Evolutionary conservation across 163 green algal genomes (phyloP).

Genomic region (Scenedesmus sp.): DNA sequence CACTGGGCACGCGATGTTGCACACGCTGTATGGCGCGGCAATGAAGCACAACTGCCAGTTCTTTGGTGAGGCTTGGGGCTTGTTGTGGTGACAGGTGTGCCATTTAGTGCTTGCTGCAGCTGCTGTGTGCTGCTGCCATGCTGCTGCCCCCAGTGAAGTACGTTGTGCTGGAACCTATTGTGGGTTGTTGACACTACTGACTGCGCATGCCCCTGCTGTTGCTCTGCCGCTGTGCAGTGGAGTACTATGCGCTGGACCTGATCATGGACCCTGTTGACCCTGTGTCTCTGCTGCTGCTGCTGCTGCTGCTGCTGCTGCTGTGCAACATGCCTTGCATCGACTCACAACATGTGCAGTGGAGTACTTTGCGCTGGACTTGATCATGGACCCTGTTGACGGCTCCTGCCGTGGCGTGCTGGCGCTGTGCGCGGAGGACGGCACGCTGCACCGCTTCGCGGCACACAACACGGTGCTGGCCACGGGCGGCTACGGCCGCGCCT

Average conservation of each 20-base stretch:
- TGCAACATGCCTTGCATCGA: not conserved
- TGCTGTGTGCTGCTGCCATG: not conserved
- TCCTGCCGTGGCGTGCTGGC: constrained; percentile 88
- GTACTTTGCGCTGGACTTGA: constrained; percentile 98
- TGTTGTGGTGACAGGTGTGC: not conserved
- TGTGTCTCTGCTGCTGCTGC: too few relatives aligned
- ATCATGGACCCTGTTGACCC: constrained; percentile 90
- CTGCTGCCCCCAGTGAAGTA: too few relatives aligned
- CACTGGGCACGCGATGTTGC: constrained; percentile 98
- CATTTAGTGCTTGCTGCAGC: not conserved
- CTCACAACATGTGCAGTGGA: constrained; percentile 77
- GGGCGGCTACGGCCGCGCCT: constrained; percentile 97
- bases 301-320: not conserved
- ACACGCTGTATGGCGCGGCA: constrained; percentile 96
- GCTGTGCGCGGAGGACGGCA: constrained; percentile 99
- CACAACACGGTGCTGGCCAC: constrained; percentile 97
- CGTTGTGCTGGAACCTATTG: too few relatives aligned
- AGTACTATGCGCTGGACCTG: constrained; percentile 97
- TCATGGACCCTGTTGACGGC: constrained; percentile 95
- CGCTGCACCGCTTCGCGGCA: constrained; percentile 94
- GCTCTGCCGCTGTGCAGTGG: constrained; percentile 69
- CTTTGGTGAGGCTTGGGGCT: constrained; percentile 81
- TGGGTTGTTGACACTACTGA: too few relatives aligned
- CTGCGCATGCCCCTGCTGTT: too few relatives aligned
- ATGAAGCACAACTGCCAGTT: constrained; percentile 99